A percentile compares a stretch with the other conserved stretches of the same genome.
These are phyloP conservation scores for Diversispora eburnea DNA, from an alignment of 192 early-diverging fungal genomes.

Conservation along the genomic window DNA sequence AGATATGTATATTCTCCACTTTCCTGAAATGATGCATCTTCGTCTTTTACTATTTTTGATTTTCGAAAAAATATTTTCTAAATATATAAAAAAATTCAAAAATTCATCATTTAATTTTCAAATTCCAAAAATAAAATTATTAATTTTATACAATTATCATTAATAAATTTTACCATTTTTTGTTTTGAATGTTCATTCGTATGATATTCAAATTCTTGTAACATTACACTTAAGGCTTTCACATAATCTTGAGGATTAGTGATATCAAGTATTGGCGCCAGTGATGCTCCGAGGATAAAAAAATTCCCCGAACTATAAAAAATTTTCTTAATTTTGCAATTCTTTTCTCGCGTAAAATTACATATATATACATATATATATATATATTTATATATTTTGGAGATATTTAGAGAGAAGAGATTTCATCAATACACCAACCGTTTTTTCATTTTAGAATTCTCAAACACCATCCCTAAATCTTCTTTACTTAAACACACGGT, in stretches of 20 bases:
- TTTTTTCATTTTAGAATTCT: slow-evolving; percentile 40
- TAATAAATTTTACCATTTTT: slow-evolving; percentile 39
- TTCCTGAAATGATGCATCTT: slow-evolving; percentile 37
- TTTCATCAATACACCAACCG: slow-evolving; percentile 23
- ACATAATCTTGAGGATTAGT: slow-evolving; percentile 60
- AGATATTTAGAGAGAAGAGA: neutral
- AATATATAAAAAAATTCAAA: neutral
- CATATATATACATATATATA: no score
- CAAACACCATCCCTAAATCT: slow-evolving; percentile 36
- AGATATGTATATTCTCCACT: slow-evolving; percentile 42
- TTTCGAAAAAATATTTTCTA: slow-evolving; percentile 54
- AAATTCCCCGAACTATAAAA: slow-evolving; percentile 50
- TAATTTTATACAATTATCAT: neutral
- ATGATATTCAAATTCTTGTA: slow-evolving; percentile 55
- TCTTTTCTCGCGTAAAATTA: no score
- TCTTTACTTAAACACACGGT: slow-evolving; percentile 42
- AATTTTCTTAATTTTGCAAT: no score
- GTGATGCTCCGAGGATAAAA: slow-evolving; percentile 61
- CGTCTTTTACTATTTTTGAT: slow-evolving; percentile 36
- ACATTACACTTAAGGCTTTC: slow-evolving; percentile 57
- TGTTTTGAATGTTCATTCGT: slow-evolving; percentile 43
- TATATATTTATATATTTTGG: no score
- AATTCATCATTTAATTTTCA: neutral
- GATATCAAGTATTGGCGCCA: slow-evolving; percentile 62
- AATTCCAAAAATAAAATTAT: neutral